These are phyloP conservation scores for Russula griseocarnosa DNA, from an alignment of 768 basidiomycete genomes.

Conservation along the genomic window DNA sequence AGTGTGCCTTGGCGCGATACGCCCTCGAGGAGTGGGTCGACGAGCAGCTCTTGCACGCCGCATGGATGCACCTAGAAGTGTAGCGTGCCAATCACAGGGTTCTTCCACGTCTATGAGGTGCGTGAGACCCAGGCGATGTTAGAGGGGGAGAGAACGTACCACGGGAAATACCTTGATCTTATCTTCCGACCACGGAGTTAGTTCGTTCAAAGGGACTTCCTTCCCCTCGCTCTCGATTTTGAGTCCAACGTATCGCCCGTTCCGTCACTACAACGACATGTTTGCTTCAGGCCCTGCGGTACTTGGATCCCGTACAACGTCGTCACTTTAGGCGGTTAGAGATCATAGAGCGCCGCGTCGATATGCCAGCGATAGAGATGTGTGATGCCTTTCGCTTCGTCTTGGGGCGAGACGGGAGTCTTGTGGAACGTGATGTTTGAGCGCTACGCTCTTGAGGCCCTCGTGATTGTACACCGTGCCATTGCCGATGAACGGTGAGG, in stretches of 20 bases:
- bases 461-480: constrained; percentile 74
- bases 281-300: constrained; percentile 60
- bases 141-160: constrained; percentile 34
- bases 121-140: neutral
- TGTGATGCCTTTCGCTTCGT: constrained; percentile 66
- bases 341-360: constrained; percentile 75
- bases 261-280: constrained; percentile 75
- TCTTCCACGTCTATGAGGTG: constrained; percentile 74
- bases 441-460: constrained; percentile 63
- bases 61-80: constrained; percentile 92
- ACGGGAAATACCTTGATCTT: constrained; percentile 71
- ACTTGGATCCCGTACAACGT: constrained; percentile 74
- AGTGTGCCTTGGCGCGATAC: constrained; percentile 57
- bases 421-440: constrained; percentile 91
- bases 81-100: constrained; percentile 74
- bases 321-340: constrained; percentile 76
- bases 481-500: constrained; percentile 86
- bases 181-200: constrained; percentile 79
- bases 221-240: constrained; percentile 74
- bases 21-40: constrained; percentile 68
- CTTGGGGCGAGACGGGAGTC: constrained; percentile 61
- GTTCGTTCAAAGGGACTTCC: constrained; percentile 59
- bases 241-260: constrained; percentile 80
- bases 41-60: constrained; percentile 58
- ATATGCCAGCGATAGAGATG: constrained; percentile 90